These are phyloP conservation scores for Porcisia hertigi DNA, from an alignment of 208 protist species.

Conservation along the genomic window DNA sequence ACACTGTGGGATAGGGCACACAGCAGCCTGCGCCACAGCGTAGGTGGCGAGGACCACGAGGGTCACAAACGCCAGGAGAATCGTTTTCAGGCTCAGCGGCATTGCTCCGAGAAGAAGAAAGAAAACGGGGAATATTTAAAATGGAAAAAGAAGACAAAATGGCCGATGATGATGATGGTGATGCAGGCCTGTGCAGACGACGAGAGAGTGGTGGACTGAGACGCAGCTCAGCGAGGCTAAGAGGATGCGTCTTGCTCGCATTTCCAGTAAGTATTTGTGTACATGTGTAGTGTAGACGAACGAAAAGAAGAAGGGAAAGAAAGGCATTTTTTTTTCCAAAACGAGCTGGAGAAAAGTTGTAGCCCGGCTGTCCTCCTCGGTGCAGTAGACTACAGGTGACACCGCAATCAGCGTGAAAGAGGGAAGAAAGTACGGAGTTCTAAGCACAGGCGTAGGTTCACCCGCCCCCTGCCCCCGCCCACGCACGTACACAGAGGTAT, in stretches of 20 bases:
- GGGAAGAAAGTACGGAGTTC: not conserved
- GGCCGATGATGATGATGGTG: not conserved
- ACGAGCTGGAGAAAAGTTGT: not conserved
- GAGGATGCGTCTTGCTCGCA: not conserved
- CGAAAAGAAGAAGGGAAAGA: not conserved
- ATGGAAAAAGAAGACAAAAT: not conserved
- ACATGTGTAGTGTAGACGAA: not conserved
- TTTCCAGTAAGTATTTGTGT: not conserved
- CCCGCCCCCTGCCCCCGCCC: no score
- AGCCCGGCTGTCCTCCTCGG: not conserved
- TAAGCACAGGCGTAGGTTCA: not conserved
- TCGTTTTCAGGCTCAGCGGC: conserved; percentile 15
- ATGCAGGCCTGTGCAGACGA: not conserved
- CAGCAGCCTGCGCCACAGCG: conserved; percentile 11
- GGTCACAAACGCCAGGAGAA: conserved; percentile 20
- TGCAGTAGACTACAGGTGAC: not conserved
- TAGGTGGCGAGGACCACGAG: conserved; percentile 10
- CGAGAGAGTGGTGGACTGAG: not conserved
- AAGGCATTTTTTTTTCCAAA: no score
- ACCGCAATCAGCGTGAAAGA: not conserved
- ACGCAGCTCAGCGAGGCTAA: not conserved
- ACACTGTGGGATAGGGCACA: conserved; percentile 12
- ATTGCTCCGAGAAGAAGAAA: not conserved
- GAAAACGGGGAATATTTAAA: no score
- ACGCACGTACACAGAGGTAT: not conserved